Evolutionary conservation across 2,329 filamentous ascomycete species (phyloP).

Genomic region (Colletotrichum euphorbiae): DNA sequence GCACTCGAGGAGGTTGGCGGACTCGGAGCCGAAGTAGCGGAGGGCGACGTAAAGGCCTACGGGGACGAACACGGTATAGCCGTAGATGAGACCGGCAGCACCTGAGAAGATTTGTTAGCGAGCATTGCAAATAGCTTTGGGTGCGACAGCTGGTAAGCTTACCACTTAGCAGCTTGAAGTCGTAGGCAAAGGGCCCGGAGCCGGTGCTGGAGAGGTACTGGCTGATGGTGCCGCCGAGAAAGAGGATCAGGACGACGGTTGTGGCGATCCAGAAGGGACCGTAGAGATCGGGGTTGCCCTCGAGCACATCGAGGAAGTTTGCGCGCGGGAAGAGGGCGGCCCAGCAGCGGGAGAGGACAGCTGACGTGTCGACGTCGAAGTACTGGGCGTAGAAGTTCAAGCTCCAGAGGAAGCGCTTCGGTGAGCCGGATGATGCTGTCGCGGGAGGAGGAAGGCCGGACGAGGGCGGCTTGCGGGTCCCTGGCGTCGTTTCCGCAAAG

Average conservation of each 20-base stretch:
- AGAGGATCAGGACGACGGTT: conserved; percentile 94
- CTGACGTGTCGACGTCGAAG: conserved; percentile 96
- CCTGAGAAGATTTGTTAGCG: conserved; percentile 56
- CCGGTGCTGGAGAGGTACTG: conserved; percentile 81
- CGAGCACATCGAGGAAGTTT: conserved; percentile 96
- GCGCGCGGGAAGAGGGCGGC: conserved; percentile 90
- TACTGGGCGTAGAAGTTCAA: conserved; percentile 96
- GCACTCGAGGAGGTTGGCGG: conserved; percentile 93
- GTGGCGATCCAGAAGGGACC: conserved; percentile 99
- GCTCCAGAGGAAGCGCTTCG: conserved; percentile 92
- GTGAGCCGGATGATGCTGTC: conserved; percentile 60
- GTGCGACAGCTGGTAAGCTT: conserved; percentile 44
- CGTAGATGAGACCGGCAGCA: conserved; percentile 92
- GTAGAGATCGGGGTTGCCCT: conserved; percentile 97
- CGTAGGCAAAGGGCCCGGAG: conserved; percentile 85
- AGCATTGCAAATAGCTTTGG: background rate
- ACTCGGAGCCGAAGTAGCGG: conserved; percentile 95
- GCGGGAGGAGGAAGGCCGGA: conserved; percentile 66
- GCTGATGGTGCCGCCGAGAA: conserved; percentile 94
- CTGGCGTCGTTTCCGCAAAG: conserved; percentile 72
- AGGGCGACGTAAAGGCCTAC: conserved; percentile 87
- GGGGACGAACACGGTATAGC: conserved; percentile 91
- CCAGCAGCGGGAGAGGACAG: conserved; percentile 87
- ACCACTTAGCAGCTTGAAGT: conserved; percentile 90
- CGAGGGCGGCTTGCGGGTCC: conserved; percentile 59